phyloP scores from a whole-genome alignment of 352 stramenopile species.

The Pythium periplocum region DNA sequence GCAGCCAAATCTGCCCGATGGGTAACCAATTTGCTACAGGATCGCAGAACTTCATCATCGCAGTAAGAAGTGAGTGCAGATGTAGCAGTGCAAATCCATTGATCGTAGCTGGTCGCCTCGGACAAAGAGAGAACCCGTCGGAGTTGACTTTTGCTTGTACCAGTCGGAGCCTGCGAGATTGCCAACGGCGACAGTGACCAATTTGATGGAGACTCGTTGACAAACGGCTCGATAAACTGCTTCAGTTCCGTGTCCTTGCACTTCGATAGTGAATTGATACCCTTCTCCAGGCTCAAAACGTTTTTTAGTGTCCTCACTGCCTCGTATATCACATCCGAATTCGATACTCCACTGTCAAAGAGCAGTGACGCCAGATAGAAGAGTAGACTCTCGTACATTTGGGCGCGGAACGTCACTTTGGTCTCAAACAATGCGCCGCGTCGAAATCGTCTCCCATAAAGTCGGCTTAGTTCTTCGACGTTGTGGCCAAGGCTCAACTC shows the following conservation, averaged over 20 bases:
- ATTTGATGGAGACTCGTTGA: conserved; percentile 37
- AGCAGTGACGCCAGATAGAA: conserved; percentile 57
- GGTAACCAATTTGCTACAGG: conserved; percentile 33
- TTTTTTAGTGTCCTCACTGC: conserved; percentile 40
- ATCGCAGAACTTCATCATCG: conserved; percentile 41
- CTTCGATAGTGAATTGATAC: conserved; percentile 26
- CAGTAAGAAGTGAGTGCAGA: conserved; percentile 32
- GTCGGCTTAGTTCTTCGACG: conserved; percentile 33
- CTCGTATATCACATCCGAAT: conserved; percentile 35
- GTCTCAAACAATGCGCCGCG: conserved; percentile 48
- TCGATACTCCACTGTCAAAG: conserved; percentile 34
- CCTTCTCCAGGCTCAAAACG: conserved; percentile 38
- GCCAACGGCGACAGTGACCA: conserved; percentile 33
- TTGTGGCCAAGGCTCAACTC: conserved; percentile 56
- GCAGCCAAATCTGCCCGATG: conserved; percentile 54
- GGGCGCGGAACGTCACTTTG: conserved; percentile 31
- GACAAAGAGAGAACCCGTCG: too few relatives aligned
- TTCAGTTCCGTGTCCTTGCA: conserved; percentile 63
- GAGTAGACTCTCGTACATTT: conserved; percentile 63
- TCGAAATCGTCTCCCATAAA: conserved; percentile 56
- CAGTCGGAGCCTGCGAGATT: too few relatives aligned
- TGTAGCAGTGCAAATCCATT: conserved; percentile 55
- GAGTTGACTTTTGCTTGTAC: too few relatives aligned
- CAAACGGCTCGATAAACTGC: conserved; percentile 48
- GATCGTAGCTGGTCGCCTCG: conserved; percentile 23